These are phyloP conservation scores for Plenodomus lindquistii DNA, from an alignment of 2,329 filamentous ascomycete species.

Conservation along the genomic window DNA sequence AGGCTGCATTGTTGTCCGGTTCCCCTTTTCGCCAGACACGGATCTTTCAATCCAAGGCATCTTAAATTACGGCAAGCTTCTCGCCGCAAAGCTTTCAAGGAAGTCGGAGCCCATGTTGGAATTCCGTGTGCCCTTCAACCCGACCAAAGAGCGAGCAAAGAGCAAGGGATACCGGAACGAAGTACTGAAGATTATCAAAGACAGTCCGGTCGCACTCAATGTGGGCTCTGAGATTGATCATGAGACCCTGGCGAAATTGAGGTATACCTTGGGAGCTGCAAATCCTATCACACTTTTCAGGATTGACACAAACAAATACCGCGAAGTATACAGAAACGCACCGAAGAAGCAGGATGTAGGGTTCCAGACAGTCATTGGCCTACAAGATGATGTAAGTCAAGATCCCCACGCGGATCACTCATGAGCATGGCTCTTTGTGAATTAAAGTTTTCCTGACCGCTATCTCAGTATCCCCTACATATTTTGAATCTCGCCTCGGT, in stretches of 20 bases:
- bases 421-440: too few relatives aligned
- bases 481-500: slow-evolving; percentile 69
- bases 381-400: slow-evolving; percentile 66
- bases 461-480: slow-evolving; percentile 70
- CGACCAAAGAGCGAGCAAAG: slow-evolving; percentile 60
- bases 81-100: slow-evolving; percentile 39
- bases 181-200: slow-evolving; percentile 68
- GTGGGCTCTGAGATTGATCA: slow-evolving; percentile 49
- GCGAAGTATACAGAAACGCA: slow-evolving; percentile 64
- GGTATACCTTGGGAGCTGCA: slow-evolving; percentile 67
- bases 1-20: slow-evolving; percentile 68
- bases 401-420: too few relatives aligned
- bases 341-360: slow-evolving; percentile 62
- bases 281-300: slow-evolving; percentile 71
- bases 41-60: slow-evolving; percentile 39
- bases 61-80: slow-evolving; percentile 35
- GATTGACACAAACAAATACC: slow-evolving; percentile 60
- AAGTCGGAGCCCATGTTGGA: slow-evolving; percentile 62
- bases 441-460: slow-evolving; percentile 4
- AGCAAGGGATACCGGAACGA: slow-evolving; percentile 63
- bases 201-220: slow-evolving; percentile 55
- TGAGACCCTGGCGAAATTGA: slow-evolving; percentile 66
- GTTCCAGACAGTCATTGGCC: slow-evolving; percentile 68
- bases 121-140: slow-evolving; percentile 68
- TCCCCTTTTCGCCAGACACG: slow-evolving; percentile 56